Conservation (phyloP, 75 land plant genomes). For the Larix kaempferi region DNA sequence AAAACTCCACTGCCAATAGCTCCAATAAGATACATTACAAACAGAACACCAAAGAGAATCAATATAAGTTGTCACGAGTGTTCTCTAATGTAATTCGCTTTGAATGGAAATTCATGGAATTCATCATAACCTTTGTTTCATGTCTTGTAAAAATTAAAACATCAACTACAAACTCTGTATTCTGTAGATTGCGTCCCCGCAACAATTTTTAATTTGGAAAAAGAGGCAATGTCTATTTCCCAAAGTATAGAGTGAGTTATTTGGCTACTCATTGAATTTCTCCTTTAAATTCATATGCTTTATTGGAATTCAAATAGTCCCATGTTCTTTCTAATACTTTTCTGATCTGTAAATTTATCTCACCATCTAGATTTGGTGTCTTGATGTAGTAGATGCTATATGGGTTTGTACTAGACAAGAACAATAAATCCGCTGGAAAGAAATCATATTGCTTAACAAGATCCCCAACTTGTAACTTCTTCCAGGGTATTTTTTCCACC, state of each 20-base stretch:
- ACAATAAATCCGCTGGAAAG: slow-evolving; percentile 95
- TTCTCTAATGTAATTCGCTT: slow-evolving; percentile 94
- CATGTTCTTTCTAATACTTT: slow-evolving; percentile 97
- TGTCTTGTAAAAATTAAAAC: slow-evolving; percentile 87
- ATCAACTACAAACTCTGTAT: slow-evolving; percentile 92
- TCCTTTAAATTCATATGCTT: slow-evolving; percentile 83
- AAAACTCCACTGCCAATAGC: slow-evolving; percentile 80
- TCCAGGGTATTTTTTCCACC: slow-evolving; percentile 85
- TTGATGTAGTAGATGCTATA: slow-evolving; percentile 98
- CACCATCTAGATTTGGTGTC: slow-evolving; percentile 99
- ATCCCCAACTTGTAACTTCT: slow-evolving; percentile 86
- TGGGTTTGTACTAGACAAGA: slow-evolving; percentile 92
- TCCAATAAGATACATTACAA: slow-evolving; percentile 84
- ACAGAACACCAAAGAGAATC: slow-evolving; percentile 65
- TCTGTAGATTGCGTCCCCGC: slow-evolving; percentile 96
- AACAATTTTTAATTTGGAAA: slow-evolving; percentile 86
- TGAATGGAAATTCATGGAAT: slow-evolving; percentile 97
- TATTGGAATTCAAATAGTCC: slow-evolving; percentile 86
- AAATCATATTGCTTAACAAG: slow-evolving; percentile 80
- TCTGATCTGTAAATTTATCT: slow-evolving; percentile 96
- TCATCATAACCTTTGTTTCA: slow-evolving; percentile 99
- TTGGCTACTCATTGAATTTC: slow-evolving; percentile 94
- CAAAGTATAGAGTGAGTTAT: slow-evolving; percentile 96
- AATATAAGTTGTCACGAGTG: slow-evolving; percentile 94
- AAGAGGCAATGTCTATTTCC: slow-evolving; percentile 87